Evolutionary conservation across 2,329 filamentous ascomycete genomes (phyloP).

Genomic region (Chlorencoelia australis): DNA sequence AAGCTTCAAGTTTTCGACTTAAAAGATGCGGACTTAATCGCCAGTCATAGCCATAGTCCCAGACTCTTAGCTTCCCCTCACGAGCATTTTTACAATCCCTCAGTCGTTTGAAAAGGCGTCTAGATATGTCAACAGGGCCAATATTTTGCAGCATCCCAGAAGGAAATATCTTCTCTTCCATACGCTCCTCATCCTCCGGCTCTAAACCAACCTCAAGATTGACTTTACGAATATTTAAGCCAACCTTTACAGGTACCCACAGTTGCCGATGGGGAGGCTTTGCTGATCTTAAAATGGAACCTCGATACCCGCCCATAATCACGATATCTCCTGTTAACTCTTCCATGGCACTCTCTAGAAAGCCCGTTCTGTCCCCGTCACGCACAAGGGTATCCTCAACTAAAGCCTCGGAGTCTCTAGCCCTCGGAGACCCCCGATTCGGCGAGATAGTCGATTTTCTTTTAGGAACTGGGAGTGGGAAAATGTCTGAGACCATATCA

Average conservation of each 20-base stretch:
- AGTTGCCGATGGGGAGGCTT: conserved; percentile 74
- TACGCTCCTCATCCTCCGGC: conserved; percentile 70
- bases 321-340: conserved; percentile 75
- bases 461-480: conserved; percentile 15
- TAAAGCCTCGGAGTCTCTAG: no score
- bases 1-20: conserved; percentile 60
- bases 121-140: conserved; percentile 82
- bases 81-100: conserved; percentile 63
- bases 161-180: conserved; percentile 73
- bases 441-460: conserved; percentile 13
- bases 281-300: conserved; percentile 78
- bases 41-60: conserved; percentile 96
- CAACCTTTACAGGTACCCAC: conserved; percentile 91
- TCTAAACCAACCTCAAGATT: conserved; percentile 80
- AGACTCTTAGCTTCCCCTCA: conserved; percentile 62
- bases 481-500: conserved; percentile 22
- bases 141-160: conserved; percentile 87
- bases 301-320: conserved; percentile 80
- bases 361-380: conserved; percentile 17
- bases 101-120: conserved; percentile 68
- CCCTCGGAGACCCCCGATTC: no score
- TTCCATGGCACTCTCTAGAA: conserved; percentile 46
- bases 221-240: conserved; percentile 81
- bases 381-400: no score
- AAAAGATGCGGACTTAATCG: conserved; percentile 71